Evolutionary conservation across 192 early-diverging fungal genomes (phyloP).

Genomic region (Coemansia sp.): DNA sequence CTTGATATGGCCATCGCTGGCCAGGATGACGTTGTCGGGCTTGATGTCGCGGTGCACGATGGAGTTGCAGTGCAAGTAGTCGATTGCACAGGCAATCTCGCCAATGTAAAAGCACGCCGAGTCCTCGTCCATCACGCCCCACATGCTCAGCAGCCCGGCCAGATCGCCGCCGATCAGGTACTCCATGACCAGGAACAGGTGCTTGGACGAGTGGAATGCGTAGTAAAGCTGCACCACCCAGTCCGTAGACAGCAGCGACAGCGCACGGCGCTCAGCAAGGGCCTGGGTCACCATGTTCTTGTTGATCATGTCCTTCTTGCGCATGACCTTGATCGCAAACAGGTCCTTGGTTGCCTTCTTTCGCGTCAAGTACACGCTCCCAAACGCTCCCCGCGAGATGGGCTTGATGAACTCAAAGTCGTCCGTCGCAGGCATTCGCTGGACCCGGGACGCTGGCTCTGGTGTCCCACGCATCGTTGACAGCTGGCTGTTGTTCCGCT

Average conservation of each 20-base stretch:
- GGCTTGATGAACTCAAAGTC: conserved; percentile 95
- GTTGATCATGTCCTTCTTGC: conserved; percentile 89
- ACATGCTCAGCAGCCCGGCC: conserved; percentile 65
- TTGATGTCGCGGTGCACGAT: conserved; percentile 86
- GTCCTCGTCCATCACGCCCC: conserved; percentile 71
- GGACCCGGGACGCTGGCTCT: conserved; percentile 32
- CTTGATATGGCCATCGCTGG: conserved; percentile 85
- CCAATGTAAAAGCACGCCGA: conserved; percentile 86
- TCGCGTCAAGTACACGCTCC: conserved; percentile 80
- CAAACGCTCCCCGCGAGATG: conserved; percentile 91
- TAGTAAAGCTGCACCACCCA: conserved; percentile 93
- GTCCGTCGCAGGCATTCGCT: conserved; percentile 73
- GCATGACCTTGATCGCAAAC: conserved; percentile 89
- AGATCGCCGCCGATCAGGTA: conserved; percentile 87
- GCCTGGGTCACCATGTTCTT: conserved; percentile 96
- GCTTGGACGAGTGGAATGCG: conserved; percentile 83
- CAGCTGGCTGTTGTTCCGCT: conserved; percentile 41
- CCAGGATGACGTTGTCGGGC: conserved; percentile 81
- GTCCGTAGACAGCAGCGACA: conserved; percentile 70
- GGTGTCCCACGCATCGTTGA: conserved; percentile 28
- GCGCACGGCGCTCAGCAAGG: conserved; percentile 77
- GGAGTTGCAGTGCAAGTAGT: conserved; percentile 84
- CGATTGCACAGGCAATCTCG: conserved; percentile 83
- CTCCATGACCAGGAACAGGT: conserved; percentile 88
- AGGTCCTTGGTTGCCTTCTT: conserved; percentile 83